Conservation (phyloP, 2,329 filamentous ascomycete genomes). For the Pseudocercospora cruenta region DNA sequence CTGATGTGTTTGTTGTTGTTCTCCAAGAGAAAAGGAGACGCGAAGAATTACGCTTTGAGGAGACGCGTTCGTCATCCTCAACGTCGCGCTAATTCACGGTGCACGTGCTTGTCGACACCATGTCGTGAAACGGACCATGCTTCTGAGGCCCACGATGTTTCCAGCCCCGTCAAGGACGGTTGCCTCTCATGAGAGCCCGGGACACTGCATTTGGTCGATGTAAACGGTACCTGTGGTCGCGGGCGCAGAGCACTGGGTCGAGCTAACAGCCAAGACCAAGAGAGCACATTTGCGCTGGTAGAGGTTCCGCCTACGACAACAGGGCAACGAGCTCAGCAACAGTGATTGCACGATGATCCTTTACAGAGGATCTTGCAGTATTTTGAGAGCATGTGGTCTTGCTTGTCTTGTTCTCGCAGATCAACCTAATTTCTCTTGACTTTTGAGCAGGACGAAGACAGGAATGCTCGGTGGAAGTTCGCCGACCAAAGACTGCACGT, state of each 20-base stretch:
- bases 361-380: no score
- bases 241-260: no score
- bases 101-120: background rate
- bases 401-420: no score
- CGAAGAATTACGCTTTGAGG: background rate
- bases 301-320: no score
- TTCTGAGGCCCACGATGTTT: background rate
- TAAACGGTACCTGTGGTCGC: no score
- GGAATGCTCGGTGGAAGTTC: no score
- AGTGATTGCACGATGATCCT: no score
- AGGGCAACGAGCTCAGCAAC: no score
- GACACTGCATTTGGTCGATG: background rate
- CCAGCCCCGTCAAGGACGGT: background rate
- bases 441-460: no score
- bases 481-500: background rate
- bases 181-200: background rate
- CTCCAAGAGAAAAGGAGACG: background rate
- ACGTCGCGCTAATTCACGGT: background rate
- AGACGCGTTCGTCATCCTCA: background rate
- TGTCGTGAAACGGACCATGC: background rate
- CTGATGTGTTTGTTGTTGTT: background rate
- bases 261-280: no score
- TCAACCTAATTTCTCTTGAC: no score
- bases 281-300: background rate
- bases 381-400: no score